Conservation (phyloP, 2,329 filamentous ascomycete genomes). For the Aspergillus jensenii region DNA sequence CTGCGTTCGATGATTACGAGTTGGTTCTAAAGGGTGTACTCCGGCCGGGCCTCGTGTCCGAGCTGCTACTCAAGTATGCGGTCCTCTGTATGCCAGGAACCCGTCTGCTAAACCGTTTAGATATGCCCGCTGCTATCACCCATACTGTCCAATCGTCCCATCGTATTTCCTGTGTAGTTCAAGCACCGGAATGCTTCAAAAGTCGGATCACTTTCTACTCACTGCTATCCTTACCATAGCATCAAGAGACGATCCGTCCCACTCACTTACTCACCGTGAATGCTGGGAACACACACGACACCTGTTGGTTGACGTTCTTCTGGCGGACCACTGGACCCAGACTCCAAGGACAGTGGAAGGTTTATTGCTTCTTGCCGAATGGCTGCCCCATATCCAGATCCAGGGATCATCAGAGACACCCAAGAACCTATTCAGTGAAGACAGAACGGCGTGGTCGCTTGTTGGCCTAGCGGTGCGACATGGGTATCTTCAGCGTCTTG, state of each 20-base stretch:
- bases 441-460: neutral
- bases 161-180: neutral
- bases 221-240: neutral
- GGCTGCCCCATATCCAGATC: neutral
- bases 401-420: neutral
- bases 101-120: neutral
- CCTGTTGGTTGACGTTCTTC: neutral
- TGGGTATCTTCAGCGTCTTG: neutral
- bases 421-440: neutral
- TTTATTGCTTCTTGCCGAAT: neutral
- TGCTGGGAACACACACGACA: neutral
- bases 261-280: neutral
- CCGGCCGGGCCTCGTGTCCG: neutral
- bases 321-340: neutral
- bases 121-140: neutral
- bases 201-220: neutral
- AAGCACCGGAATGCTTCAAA: neutral
- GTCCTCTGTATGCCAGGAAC: too few relatives aligned
- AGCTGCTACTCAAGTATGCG: neutral
- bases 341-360: neutral
- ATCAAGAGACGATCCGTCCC: neutral
- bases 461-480: neutral
- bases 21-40: neutral
- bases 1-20: neutral
- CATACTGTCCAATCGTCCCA: neutral